These are phyloP conservation scores for Pseudisothecium myosuroides DNA, from an alignment of 225 moss, liverwort and hornwort species.

Conservation along the genomic window DNA sequence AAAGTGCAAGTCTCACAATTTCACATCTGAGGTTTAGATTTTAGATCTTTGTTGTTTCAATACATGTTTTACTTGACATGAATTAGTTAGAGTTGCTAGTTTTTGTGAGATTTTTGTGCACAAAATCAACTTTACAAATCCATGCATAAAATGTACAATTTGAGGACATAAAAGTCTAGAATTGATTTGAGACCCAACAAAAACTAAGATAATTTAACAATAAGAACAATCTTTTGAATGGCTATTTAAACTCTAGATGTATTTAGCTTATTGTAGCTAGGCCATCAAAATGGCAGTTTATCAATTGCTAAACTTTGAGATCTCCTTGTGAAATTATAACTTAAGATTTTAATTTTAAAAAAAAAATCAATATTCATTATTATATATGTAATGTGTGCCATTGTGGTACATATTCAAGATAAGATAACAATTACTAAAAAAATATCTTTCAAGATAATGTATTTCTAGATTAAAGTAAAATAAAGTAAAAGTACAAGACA, in stretches of 20 bases:
- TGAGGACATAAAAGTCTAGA: accelerated
- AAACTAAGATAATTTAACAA: neutral
- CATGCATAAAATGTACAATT: neutral
- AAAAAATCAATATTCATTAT: neutral
- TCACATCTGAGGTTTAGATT: neutral
- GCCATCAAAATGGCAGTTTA: neutral
- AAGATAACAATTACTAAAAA: neutral
- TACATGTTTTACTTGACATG: neutral
- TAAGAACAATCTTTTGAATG: neutral
- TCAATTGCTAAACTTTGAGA: too few relatives aligned
- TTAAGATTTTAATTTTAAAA: neutral
- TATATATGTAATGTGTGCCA: neutral
- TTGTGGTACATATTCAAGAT: neutral
- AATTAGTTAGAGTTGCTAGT: neutral
- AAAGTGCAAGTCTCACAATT: neutral
- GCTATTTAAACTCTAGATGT: neutral
- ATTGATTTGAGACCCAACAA: accelerated
- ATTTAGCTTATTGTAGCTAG: neutral
- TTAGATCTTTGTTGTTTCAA: neutral
- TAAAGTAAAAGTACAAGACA: accelerated
- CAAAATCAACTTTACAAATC: accelerated
- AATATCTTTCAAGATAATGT: neutral
- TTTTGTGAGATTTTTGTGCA: neutral
- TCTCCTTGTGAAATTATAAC: neutral
- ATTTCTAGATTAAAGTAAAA: neutral